phyloP scores from a whole-genome alignment of 495 filamentous ascomycete species.

The Delitschia confertaspora region DNA sequence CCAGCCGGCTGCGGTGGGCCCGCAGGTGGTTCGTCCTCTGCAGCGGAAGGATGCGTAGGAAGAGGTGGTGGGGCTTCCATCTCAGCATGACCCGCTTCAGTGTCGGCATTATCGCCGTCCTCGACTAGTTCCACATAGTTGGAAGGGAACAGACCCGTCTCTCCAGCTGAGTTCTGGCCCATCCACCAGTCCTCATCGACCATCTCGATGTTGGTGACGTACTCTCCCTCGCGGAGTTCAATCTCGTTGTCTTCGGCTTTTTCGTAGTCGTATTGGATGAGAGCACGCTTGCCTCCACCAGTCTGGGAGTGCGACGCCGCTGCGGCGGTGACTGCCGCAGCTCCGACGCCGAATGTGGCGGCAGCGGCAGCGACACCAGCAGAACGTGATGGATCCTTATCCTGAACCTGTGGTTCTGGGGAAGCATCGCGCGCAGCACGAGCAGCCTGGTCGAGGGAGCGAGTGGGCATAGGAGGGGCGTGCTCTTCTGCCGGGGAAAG shows the following conservation, averaged over 20 bases:
- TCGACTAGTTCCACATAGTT: slow-evolving; percentile 90
- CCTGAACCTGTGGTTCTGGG: slow-evolving; percentile 46
- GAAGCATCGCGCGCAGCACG: slow-evolving; percentile 55
- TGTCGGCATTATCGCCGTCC: slow-evolving; percentile 30
- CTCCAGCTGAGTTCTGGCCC: slow-evolving; percentile 71
- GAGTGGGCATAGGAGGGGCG: slow-evolving; percentile 47
- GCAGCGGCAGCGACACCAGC: slow-evolving; percentile 49
- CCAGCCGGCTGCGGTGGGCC: slow-evolving; percentile 29
- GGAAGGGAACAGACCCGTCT: slow-evolving; percentile 85
- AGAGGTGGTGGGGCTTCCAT: slow-evolving; percentile 26
- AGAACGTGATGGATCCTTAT: slow-evolving; percentile 53
- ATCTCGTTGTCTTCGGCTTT: slow-evolving; percentile 96
- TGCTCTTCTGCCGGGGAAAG: slow-evolving; percentile 46
- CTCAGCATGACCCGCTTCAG: background rate
- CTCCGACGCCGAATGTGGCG: slow-evolving; percentile 35
- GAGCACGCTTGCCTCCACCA: slow-evolving; percentile 53
- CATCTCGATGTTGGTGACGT: slow-evolving; percentile 93
- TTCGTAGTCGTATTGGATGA: slow-evolving; percentile 92
- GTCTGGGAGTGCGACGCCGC: slow-evolving; percentile 3
- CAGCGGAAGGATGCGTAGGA: slow-evolving; percentile 29
- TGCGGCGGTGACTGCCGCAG: slow-evolving; percentile 23
- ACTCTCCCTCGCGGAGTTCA: slow-evolving; percentile 80
- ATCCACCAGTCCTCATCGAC: slow-evolving; percentile 98
- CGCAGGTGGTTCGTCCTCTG: slow-evolving; percentile 33
- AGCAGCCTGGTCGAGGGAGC: slow-evolving; percentile 49